Base-by-base conservation (phyloP, 495 filamentous ascomycete species). In the Pyrenula massariospora region DNA sequence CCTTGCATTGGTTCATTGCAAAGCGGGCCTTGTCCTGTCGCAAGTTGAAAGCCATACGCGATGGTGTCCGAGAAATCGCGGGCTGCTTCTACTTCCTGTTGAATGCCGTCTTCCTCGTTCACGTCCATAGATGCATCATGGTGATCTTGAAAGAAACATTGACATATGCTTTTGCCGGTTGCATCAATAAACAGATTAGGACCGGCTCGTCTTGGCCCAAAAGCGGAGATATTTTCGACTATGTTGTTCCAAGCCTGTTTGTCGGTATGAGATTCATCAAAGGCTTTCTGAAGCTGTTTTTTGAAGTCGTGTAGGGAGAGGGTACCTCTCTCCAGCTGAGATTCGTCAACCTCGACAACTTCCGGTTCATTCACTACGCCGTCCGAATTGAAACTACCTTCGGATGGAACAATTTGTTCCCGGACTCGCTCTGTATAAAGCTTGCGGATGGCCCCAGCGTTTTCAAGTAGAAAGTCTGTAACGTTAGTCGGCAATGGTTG, bases 1-100 rank as follows among this genome's bases (percentile, higher is more conserved):
- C 94, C 93, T 74, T 95, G 93, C 19, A 96, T 84, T 1, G 92
- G 92, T 65, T 99, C 93, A 63, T 89, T 78, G 68, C 94, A 97
- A 36, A 99, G 78, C 10, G 93, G 92, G 0, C 93, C 93, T 63
- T 92, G 86, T 31, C 80, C 79, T 12, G 86, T 95, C n/a, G 88
- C 83, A 0, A 99, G 81, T 65, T 99, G 93, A 78, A 97, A 97
- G 50, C 87, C 89, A 65, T 99, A 89, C 12, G 82, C 74, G 58
- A 96, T 84, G 65, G 94, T 96, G 76, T 96, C 93, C 63, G 82
- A 83, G 61, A 97, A 84, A 66, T 93, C 86, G 53, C 51, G 22
- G 47, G 53, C 55, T 42, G 54, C 25, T 19, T 59, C 36, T 42
- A 42, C 5, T 42, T 42, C 31, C 15, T 42, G 31, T 5, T 42